phyloP scores from a whole-genome alignment of 139 green algal genomes.

The Desmodesmus armatus region DNA sequence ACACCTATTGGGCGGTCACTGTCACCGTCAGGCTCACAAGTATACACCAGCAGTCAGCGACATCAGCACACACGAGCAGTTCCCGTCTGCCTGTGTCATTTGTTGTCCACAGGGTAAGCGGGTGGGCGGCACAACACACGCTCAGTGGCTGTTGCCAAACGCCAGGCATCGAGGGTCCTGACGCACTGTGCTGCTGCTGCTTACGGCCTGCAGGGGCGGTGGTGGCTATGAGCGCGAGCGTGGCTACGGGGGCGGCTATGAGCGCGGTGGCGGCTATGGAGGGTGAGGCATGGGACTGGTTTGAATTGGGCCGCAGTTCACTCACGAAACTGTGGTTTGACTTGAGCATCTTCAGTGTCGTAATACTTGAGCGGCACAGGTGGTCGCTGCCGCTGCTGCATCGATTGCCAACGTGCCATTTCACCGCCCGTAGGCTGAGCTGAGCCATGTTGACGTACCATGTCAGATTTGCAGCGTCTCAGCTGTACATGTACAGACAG shows the following conservation, averaged over 20 bases:
- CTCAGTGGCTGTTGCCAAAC: too few species aligned
- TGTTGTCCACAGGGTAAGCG: too few species aligned
- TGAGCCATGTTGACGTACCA: neutral
- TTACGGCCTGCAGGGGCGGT: neutral
- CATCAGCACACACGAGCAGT: neutral
- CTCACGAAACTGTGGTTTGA: neutral
- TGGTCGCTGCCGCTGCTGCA: neutral
- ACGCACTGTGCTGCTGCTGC: neutral
- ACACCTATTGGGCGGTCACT: neutral
- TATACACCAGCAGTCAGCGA: neutral
- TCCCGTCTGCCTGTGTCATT: neutral
- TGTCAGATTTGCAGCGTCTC: neutral
- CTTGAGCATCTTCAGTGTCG: neutral
- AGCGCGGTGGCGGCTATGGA: neutral
- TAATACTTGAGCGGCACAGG: too few species aligned
- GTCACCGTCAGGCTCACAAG: neutral
- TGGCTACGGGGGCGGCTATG: neutral
- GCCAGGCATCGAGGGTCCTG: neutral
- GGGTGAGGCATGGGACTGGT: neutral
- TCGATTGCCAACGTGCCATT: neutral
- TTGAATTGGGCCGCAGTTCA: neutral
- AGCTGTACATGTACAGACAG: neutral
- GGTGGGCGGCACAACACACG: too few species aligned
- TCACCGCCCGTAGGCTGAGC: neutral
- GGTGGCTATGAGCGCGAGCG: conserved; percentile 9